These are phyloP conservation scores for Microsporum ferrugineum DNA, from an alignment of 2,329 filamentous ascomycete genomes.

Conservation along the genomic window DNA sequence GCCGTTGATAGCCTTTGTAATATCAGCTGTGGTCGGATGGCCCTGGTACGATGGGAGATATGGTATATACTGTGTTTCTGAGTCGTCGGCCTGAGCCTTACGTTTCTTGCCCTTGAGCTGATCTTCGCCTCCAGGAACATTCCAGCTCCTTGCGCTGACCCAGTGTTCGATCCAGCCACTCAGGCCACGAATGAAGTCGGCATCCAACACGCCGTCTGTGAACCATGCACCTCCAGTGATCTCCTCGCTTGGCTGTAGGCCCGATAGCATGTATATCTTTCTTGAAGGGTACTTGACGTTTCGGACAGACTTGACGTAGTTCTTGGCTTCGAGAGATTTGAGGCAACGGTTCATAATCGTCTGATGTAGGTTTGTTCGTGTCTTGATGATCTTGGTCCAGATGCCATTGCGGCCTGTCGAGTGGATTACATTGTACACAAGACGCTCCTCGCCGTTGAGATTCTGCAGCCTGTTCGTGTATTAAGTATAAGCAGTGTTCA, in stretches of 20 bases:
- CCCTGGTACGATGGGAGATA: slow-evolving; percentile 55
- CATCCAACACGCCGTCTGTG: slow-evolving; percentile 79
- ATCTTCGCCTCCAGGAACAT: slow-evolving; percentile 36
- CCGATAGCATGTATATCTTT: slow-evolving; percentile 91
- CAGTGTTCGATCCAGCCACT: slow-evolving; percentile 61
- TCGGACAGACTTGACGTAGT: slow-evolving; percentile 78
- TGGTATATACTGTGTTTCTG: slow-evolving; percentile 34
- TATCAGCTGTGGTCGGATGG: slow-evolving; percentile 70
- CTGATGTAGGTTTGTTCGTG: slow-evolving; percentile 70
- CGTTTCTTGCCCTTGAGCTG: slow-evolving; percentile 31
- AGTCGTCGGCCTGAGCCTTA: slow-evolving; percentile 25
- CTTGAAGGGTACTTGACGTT: slow-evolving; percentile 82
- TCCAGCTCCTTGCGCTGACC: slow-evolving; percentile 61
- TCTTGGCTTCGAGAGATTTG: slow-evolving; percentile 70
- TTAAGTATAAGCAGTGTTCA: slow-evolving; percentile 11
- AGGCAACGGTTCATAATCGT: slow-evolving; percentile 68
- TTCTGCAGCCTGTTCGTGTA: slow-evolving; percentile 27
- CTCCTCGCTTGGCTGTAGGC: slow-evolving; percentile 73
- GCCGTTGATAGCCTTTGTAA: slow-evolving; percentile 62
- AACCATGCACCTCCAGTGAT: slow-evolving; percentile 93
- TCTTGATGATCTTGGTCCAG: slow-evolving; percentile 79
- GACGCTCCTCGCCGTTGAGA: slow-evolving; percentile 57
- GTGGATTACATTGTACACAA: slow-evolving; percentile 85
- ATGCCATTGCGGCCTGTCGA: slow-evolving; percentile 73
- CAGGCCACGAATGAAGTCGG: slow-evolving; percentile 71